Evolutionary conservation across 1,284 basidiomycete genomes (phyloP).

Genomic region (Xerocomus nothofagi): DNA sequence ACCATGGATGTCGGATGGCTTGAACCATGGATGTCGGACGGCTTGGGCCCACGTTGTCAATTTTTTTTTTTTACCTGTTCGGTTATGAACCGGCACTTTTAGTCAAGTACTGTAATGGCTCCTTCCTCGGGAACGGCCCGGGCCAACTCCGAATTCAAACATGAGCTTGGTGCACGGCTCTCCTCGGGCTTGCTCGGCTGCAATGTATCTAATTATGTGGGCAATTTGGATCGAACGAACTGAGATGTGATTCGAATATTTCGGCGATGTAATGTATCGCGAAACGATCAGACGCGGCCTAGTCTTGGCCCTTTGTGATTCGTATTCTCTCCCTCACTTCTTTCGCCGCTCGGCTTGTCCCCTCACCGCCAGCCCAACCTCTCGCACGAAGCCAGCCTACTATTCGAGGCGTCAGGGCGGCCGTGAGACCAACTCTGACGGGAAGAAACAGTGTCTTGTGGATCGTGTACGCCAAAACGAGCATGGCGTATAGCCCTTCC

Average conservation of each 20-base stretch:
- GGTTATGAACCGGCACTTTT: slow-evolving; percentile 3
- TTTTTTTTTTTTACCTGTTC: no score
- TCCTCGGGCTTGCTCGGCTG: not conserved
- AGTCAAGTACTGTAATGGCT: not conserved
- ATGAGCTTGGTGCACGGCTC: not conserved
- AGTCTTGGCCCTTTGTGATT: slow-evolving; percentile 12
- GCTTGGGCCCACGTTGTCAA: slow-evolving; percentile 38
- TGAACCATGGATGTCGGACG: slow-evolving; percentile 55
- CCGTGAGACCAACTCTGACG: slow-evolving; percentile 85
- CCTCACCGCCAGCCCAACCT: slow-evolving; percentile 75
- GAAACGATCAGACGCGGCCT: no score
- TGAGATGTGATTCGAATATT: slow-evolving; percentile 13
- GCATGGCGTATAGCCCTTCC: slow-evolving; percentile 86
- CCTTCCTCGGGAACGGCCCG: not conserved
- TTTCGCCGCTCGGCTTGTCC: slow-evolving; percentile 62
- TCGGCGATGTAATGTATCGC: slow-evolving; percentile 19
- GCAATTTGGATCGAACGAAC: slow-evolving; percentile 1
- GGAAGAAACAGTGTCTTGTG: slow-evolving; percentile 97
- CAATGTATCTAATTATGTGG: not conserved
- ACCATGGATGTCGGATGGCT: slow-evolving; percentile 56
- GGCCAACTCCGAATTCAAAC: not conserved
- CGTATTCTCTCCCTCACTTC: slow-evolving; percentile 58
- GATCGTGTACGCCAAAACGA: slow-evolving; percentile 90
- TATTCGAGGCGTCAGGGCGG: slow-evolving; percentile 81
- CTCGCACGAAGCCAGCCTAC: slow-evolving; percentile 74